phyloP scores from a whole-genome alignment of 768 basidiomycete species.

The Rhodotorula paludigena region DNA sequence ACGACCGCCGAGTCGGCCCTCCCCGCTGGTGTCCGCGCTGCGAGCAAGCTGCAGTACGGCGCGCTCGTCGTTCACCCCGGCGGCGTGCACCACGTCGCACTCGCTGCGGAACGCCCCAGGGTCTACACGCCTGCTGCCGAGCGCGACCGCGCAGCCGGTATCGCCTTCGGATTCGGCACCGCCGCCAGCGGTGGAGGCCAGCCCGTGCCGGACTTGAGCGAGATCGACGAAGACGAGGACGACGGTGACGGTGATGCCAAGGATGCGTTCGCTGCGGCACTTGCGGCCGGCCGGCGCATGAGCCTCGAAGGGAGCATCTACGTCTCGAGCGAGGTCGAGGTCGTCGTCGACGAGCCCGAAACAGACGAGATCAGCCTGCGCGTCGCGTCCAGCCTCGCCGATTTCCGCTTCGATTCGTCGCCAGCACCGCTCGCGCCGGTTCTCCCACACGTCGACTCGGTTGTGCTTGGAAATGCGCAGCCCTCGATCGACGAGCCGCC shows the following conservation, averaged over 20 bases:
- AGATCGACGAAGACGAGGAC: too few relatives aligned
- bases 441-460: too few relatives aligned
- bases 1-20: background rate
- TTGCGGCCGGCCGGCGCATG: slow-evolving; percentile 19
- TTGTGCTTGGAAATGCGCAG: too few relatives aligned
- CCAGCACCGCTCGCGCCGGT: too few relatives aligned
- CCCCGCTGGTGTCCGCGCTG: background rate
- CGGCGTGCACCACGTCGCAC: background rate
- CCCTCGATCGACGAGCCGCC: background rate
- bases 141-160: background rate
- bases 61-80: background rate
- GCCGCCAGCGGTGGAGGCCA: too few relatives aligned
- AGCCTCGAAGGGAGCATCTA: slow-evolving; percentile 27
- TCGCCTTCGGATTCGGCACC: background rate
- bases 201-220: too few relatives aligned
- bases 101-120: background rate
- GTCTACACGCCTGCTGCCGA: background rate
- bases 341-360: slow-evolving; percentile 2
- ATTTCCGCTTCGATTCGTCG: background rate
- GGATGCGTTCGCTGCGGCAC: too few relatives aligned
- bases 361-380: background rate
- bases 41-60: background rate
- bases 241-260: too few relatives aligned
- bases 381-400: background rate
- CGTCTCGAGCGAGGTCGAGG: slow-evolving; percentile 23